Base-by-base conservation (phyloP, 768 basidiomycete genomes). In the Termitomyces sp. region DNA sequence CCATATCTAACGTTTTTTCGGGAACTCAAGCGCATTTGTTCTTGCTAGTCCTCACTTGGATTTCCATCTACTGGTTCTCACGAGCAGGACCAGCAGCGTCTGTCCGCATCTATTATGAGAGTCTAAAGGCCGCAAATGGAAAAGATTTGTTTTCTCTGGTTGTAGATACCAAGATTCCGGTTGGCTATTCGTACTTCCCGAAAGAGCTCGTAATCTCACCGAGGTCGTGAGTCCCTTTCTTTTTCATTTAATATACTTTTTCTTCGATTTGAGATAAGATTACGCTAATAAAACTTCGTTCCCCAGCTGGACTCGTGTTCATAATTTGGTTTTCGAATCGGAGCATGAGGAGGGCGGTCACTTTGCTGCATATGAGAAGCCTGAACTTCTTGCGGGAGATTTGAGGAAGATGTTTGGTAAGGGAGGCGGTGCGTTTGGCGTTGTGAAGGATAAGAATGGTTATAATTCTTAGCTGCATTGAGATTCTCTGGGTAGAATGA, bases 61-160 rank as follows among this genome's bases (percentile, higher is more conserved):
- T 85, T 6, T 84, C 83, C 3, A 73, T 84, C 16, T 84, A 83
- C 62, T 80, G 75, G 72, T 84, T 86, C 68, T 85, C 85, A 6
- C 77, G 77, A 10, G 73, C 78, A 0, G 84, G 84, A 0, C 84
- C 86, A 6, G 75, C 82, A 2, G 82, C 85, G 0, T 79, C 85
- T 0, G 22, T 80, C 8, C 73, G 84, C 13, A 84, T 85, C 20
- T 87, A 86, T 66, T 85, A 79, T 62, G 86, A 87, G 63, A 60
- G 65, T 20, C 56, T 33, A 47, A 66, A 67, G 33, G 62, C 60
- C 18, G 62, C 64, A 24, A 51, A 54, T 13, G 58, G 57, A 10
- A 58, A 49, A 18, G 36, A 57, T 22, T 24, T 62, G 16, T 24
- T 55, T 28, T 31, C 22, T 13, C 1, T 55, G 20, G 16, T 50